Evolutionary conservation across 1,284 basidiomycete species (phyloP).

Genomic region (Heliocybe sulcata): DNA sequence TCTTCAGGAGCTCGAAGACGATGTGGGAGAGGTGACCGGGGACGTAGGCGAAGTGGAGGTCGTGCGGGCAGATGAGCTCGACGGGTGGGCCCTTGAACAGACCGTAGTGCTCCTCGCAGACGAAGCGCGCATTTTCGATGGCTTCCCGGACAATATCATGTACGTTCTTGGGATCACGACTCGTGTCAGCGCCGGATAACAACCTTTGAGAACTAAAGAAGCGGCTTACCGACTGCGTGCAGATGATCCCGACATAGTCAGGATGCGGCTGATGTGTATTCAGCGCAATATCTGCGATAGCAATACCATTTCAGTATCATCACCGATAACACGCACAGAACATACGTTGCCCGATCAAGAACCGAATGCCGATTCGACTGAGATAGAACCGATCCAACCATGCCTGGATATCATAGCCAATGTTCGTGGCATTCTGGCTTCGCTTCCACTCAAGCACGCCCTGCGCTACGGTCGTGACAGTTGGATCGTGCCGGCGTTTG

Average conservation of each 20-base stretch:
- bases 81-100: conserved; percentile 97
- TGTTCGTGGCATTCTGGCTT: conserved; percentile 48
- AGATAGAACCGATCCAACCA: conserved; percentile 99
- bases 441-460: conserved; percentile 80
- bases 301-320: no score
- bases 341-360: conserved; percentile 89
- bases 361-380: conserved; percentile 94
- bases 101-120: conserved; percentile 80
- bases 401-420: conserved; percentile 87
- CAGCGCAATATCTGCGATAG: conserved; percentile 79
- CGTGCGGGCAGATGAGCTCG: conserved; percentile 88
- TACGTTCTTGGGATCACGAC: conserved; percentile 59
- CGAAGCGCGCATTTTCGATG: conserved; percentile 96
- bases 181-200: conserved; percentile 4
- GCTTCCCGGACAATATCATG: conserved; percentile 97
- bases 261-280: conserved; percentile 85
- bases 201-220: conserved; percentile 4
- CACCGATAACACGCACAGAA: no score
- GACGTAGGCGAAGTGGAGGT: conserved; percentile 92
- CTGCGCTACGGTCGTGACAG: conserved; percentile 95
- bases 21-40: conserved; percentile 96
- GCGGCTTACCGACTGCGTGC: conserved; percentile 75
- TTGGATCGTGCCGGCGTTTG: conserved; percentile 94
- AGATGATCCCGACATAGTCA: conserved; percentile 98
- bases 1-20: conserved; percentile 97